A percentile compares a stretch with the other conserved stretches of the same genome.
These are phyloP conservation scores for Sungouiella thailandica DNA, from an alignment of 805 yeast species.

Conservation along the genomic window DNA sequence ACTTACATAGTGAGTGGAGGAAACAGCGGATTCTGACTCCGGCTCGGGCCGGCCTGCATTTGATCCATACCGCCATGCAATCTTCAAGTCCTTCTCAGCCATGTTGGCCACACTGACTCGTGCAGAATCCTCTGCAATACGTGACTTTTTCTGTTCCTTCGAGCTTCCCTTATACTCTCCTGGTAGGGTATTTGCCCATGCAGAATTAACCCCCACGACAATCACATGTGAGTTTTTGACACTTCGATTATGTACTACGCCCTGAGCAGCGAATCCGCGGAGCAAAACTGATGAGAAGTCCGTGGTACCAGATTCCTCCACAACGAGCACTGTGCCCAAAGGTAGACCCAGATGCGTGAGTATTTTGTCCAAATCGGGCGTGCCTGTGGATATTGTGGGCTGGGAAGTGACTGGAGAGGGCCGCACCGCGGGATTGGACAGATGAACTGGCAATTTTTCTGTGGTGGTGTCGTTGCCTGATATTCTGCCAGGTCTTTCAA, in stretches of 20 bases:
- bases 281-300: slow-evolving; percentile 73
- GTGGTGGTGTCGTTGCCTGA: slow-evolving; percentile 2
- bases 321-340: slow-evolving; percentile 58
- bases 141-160: slow-evolving; percentile 59
- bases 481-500: no score
- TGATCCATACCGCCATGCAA: slow-evolving; percentile 90
- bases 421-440: slow-evolving; percentile 51
- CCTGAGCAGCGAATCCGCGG: slow-evolving; percentile 72
- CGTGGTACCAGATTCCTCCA: slow-evolving; percentile 85
- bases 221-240: slow-evolving; percentile 52
- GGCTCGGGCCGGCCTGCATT: slow-evolving; percentile 15
- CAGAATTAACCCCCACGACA: slow-evolving; percentile 52
- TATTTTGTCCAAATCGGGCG: slow-evolving; percentile 66
- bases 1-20: slow-evolving; percentile 43
- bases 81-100: slow-evolving; percentile 59
- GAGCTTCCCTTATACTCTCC: slow-evolving; percentile 69
- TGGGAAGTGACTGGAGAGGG: slow-evolving; percentile 77
- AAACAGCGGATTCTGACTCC: slow-evolving; percentile 17
- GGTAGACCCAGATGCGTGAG: slow-evolving; percentile 85
- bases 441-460: no score
- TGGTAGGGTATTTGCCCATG: slow-evolving; percentile 69
- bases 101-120: slow-evolving; percentile 67
- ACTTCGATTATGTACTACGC: slow-evolving; percentile 57
- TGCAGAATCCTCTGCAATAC: slow-evolving; percentile 51
- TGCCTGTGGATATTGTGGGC: slow-evolving; percentile 77